Conservation (phyloP, 495 filamentous ascomycete species). For the Mytilinidion resinicola region DNA sequence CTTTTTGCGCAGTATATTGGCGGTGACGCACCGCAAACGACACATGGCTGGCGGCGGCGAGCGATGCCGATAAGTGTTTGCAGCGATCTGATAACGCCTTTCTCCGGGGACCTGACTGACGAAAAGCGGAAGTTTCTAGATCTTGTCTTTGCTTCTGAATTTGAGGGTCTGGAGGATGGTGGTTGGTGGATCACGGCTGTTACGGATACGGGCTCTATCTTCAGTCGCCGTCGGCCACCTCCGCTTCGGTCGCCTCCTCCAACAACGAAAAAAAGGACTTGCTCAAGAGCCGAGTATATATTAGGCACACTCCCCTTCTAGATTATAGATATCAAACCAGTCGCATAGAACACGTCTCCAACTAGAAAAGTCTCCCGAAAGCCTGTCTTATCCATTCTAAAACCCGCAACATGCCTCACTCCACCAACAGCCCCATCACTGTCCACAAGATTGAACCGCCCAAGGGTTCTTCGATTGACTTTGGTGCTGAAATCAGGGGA, state of each 20-base stretch:
- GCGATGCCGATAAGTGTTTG: neutral
- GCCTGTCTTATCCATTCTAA: neutral
- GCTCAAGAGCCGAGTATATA: neutral
- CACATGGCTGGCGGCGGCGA: neutral
- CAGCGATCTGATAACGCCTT: neutral
- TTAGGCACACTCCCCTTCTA: neutral
- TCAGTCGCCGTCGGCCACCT: conserved; percentile 1
- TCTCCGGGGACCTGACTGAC: neutral
- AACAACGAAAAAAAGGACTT: neutral
- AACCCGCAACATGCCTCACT: conserved; percentile 13
- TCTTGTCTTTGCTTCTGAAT: neutral
- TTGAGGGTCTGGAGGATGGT: neutral
- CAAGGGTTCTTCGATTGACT: conserved; percentile 12
- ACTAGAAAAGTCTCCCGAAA: neutral
- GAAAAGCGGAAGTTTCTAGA: neutral
- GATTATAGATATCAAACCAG: neutral
- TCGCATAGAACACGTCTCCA: neutral
- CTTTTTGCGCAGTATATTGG: no score
- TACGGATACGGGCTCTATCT: neutral
- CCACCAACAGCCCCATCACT: conserved; percentile 11
- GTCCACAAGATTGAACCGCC: conserved; percentile 14
- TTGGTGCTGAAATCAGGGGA: conserved; percentile 17
- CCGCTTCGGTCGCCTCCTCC: neutral
- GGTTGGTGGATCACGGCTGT: neutral
- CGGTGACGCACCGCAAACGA: no score